Conservation (phyloP, 352 stramenopile species). For the Pythium vanterpoolii region DNA sequence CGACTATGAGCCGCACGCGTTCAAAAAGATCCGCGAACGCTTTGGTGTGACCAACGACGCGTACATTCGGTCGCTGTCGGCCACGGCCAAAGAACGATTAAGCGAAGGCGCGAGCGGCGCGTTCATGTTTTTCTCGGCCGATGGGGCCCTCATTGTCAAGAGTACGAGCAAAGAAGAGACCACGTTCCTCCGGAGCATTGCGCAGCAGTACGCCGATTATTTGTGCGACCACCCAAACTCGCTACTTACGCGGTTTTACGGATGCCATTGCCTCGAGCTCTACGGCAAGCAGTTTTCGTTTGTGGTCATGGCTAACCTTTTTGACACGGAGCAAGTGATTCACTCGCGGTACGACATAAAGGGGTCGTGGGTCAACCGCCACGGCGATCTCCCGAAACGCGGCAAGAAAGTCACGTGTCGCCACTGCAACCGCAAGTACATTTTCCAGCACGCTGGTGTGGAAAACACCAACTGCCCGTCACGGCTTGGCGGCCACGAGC, state of each 20-base stretch:
- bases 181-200: constrained; percentile 82
- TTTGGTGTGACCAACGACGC: constrained; percentile 84
- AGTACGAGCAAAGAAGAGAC: constrained; percentile 88
- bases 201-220: constrained; percentile 86
- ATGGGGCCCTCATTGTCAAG: constrained; percentile 90
- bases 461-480: constrained; percentile 75
- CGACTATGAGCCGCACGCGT: constrained; percentile 85
- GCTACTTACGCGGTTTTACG: constrained; percentile 88
- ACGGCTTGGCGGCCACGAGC: constrained; percentile 75
- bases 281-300: constrained; percentile 91
- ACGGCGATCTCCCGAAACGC: constrained; percentile 80
- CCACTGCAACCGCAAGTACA: constrained; percentile 87
- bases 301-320: constrained; percentile 91
- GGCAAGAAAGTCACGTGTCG: constrained; percentile 87
- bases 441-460: constrained; percentile 54
- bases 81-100: constrained; percentile 85
- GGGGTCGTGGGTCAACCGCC: constrained; percentile 86
- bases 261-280: constrained; percentile 86
- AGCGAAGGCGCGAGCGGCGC: constrained; percentile 85
- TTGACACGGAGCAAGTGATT: constrained; percentile 80
- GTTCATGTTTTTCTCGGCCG: constrained; percentile 92
- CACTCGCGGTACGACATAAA: constrained; percentile 91
- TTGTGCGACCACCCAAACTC: constrained; percentile 82
- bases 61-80: constrained; percentile 79
- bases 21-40: constrained; percentile 85